phyloP scores from a whole-genome alignment of 139 green algal genomes.

The Yamagishiella unicocca region DNA sequence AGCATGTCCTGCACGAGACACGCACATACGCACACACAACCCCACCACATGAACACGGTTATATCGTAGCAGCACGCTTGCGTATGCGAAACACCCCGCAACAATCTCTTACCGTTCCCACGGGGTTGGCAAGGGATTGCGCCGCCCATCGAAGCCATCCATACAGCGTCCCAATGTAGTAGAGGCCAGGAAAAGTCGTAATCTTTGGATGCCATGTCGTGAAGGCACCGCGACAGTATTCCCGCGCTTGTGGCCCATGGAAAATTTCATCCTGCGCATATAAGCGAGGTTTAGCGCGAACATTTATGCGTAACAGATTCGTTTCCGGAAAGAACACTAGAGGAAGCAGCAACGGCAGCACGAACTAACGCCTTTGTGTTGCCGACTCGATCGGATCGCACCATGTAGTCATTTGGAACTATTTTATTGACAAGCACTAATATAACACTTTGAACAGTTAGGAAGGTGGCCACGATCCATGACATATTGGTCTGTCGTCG shows the following conservation, averaged over 20 bases:
- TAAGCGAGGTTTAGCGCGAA: too few relatives aligned
- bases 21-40: too few relatives aligned
- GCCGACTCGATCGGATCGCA: too few relatives aligned
- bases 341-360: too few relatives aligned
- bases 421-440: constrained; percentile 34
- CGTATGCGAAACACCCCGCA: too few relatives aligned
- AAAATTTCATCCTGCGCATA: constrained; percentile 92
- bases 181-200: constrained; percentile 95
- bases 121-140: not conserved
- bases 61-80: too few relatives aligned
- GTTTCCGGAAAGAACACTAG: too few relatives aligned
- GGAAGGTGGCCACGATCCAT: constrained; percentile 3
- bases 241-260: constrained; percentile 90
- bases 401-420: constrained; percentile 67
- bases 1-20: too few relatives aligned
- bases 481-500: not conserved
- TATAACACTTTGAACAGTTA: constrained; percentile 22
- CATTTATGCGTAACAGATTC: too few relatives aligned
- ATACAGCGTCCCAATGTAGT: constrained; percentile 69
- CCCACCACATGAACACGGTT: too few relatives aligned
- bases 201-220: constrained; percentile 93
- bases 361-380: too few relatives aligned
- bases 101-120: not conserved
- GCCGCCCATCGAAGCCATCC: constrained; percentile 17
- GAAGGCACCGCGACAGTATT: constrained; percentile 85